Base-by-base conservation (phyloP, 1,284 basidiomycete genomes). In the Apiotrichum veenhuisii region DNA sequence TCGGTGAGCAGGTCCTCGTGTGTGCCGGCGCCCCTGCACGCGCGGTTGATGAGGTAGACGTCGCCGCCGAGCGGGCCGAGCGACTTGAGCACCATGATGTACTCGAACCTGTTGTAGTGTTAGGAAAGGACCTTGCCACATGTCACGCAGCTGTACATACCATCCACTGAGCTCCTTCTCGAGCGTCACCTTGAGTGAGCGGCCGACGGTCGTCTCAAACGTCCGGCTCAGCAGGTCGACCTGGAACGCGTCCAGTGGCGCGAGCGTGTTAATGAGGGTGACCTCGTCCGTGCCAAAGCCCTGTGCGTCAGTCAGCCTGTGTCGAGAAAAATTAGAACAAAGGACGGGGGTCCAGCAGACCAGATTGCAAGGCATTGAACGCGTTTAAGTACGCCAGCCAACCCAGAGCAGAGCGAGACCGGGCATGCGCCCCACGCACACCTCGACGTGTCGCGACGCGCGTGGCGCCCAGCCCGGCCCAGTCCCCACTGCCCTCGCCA, bases 1-100 rank as follows among this genome's bases (percentile, higher is more conserved):
- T 78, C 77, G 38, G 66, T 76, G 8, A 78, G 64, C 0, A 78
- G 65, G 58, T 76, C 75, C 55, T 78, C 76, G 64, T 78, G 75
- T 1, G 76, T 78, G 5, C 75, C 77, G 9, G 64, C 62, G 15
- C 77, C 77, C 20, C 62, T 56, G 57, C 77, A 77, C 5, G 76
- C 75, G 25, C 74, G 63, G 47, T 75, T 56, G 18, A 75, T 42
- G 10, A 78, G 69, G 59, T 74, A 64, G 8, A 74, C 38, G 53
- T 78, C 77, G 12, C 72, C 75, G 12, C 59, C 61, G 5, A 78
- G 64, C 2, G 77, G 77, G n/a, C 77, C 77, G 5, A 74, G 63
- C 4, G 71, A 69, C 41, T 72, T 61, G 26, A 76, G 70, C 23
- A 76, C 70, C 14, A 78, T 64, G 15, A 70, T 67, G 58, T 72